phyloP scores from a whole-genome alignment of 2,329 filamentous ascomycete genomes.

The Pyrenochaeta sp. region DNA sequence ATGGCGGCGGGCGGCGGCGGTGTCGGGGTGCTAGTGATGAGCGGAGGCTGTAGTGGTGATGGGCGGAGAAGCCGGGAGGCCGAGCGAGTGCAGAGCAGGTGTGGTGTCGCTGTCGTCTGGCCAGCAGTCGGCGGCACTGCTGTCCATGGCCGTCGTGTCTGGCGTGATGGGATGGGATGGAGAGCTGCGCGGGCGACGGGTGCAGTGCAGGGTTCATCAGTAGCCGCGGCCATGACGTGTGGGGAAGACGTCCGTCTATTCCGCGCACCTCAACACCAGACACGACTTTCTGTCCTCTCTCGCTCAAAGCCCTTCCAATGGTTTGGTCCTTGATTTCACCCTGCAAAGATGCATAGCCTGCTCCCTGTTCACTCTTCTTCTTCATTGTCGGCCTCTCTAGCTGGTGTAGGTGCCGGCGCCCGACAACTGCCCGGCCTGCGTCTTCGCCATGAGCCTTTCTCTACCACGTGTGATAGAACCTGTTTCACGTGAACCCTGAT shows the following conservation, averaged over 20 bases:
- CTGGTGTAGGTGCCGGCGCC: constrained; percentile 21
- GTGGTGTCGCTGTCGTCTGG: constrained; percentile 17
- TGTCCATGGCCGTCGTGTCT: constrained; percentile 34
- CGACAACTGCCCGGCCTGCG: constrained; percentile 26
- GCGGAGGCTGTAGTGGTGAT: constrained; percentile 3
- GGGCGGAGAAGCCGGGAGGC: too few relatives aligned
- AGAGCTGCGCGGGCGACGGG: constrained; percentile 19
- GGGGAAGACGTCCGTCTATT: constrained; percentile 11
- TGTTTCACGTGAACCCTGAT: constrained; percentile 1
- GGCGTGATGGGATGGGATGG: constrained; percentile 15
- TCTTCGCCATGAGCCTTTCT: constrained; percentile 27
- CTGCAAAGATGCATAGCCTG: constrained; percentile 31
- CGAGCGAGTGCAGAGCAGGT: constrained; percentile 1
- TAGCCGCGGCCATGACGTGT: constrained; percentile 33
- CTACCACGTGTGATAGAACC: constrained; percentile 10
- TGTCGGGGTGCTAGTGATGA: constrained; percentile 9
- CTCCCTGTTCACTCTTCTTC: constrained; percentile 1
- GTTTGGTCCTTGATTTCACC: too few relatives aligned
- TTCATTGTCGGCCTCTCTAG: constrained; percentile 13
- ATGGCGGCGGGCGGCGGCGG: constrained; percentile 49
- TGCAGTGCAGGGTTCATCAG: too few relatives aligned
- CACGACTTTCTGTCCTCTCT: background rate
- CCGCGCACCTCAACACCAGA: background rate
- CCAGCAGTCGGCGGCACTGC: constrained; percentile 22
- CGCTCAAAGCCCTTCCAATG: constrained; percentile 7